Evolutionary conservation across 148 eudicot species (phyloP).

Genomic region (Amaranthus cruentus): DNA sequence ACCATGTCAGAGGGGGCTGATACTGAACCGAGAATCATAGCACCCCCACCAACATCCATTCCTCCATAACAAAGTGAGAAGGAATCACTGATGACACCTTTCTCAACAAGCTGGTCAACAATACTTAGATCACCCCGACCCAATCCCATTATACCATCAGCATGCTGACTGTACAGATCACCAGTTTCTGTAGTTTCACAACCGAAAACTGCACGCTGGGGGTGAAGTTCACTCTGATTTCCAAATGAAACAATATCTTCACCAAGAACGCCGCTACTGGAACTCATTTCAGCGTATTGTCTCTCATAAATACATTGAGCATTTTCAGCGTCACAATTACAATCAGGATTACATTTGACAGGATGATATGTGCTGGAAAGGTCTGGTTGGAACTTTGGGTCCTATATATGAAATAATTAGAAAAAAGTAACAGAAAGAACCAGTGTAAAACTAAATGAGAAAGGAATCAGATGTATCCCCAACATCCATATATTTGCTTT

Average conservation of each 20-base stretch:
- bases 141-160: slow-evolving; percentile 98
- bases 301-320: slow-evolving; percentile 73
- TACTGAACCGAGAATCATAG: slow-evolving; percentile 95
- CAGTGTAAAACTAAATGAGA: not conserved
- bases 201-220: slow-evolving; percentile 86
- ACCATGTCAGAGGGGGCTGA: slow-evolving; percentile 71
- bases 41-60: slow-evolving; percentile 91
- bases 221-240: slow-evolving; percentile 68
- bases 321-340: slow-evolving; percentile 56
- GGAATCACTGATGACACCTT: slow-evolving; percentile 67
- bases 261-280: slow-evolving; percentile 92
- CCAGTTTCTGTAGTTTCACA: slow-evolving; percentile 95
- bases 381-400: slow-evolving; percentile 82
- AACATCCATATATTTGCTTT: not conserved
- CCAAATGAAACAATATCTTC: slow-evolving; percentile 89
- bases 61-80: slow-evolving; percentile 97
- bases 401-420: slow-evolving; percentile 34
- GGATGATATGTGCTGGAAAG: slow-evolving; percentile 70
- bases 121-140: slow-evolving; percentile 90
- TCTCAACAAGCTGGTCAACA: slow-evolving; percentile 89
- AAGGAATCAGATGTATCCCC: not conserved
- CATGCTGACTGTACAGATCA: slow-evolving; percentile 80
- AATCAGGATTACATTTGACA: slow-evolving; percentile 72
- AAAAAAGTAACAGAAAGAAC: not conserved
- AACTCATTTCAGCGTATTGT: slow-evolving; percentile 95